Evolutionary conservation across 2,329 filamentous ascomycete genomes (phyloP), one percentile per base, ranked within the genome.

Genomic region (Bipolaris sorokiniana): DNA sequence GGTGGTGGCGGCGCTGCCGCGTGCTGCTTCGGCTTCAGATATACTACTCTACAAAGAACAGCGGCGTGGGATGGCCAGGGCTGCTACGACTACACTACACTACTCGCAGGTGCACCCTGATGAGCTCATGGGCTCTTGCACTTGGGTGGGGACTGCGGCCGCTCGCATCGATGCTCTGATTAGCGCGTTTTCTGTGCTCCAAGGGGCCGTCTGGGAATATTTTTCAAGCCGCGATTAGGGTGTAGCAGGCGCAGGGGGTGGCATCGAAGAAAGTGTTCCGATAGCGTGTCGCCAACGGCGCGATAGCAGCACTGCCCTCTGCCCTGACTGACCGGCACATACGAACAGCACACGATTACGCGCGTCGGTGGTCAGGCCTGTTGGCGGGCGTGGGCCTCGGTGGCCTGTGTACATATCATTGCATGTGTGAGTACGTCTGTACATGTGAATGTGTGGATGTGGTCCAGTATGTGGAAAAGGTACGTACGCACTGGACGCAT

Each of bases 231-330:
- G 42, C 20, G 46, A 48, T 48, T 49, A 48, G 51, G 42, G 33
- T 49, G 34, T 23, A 45, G 23, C 47, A 34, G 47, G 16, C 31
- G 54, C 44, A 36, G 44, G 46, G 33, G 48, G 33, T 48, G 48
- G 51, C 51, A 28, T 59, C 51, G 65, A 68, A 68, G 66, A 65
- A 67, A 62, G 66, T 64, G 51, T 63, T 51, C 67, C 68, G 68
- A 71, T 59, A 59, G 61, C 41, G 45, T 49, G 48, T 61, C 60
- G 67, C 59, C 61, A 68, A 65, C 68, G 63, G 68, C 66, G 62
- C 58, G 56, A 64, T 64, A 48, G 40, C 54, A 54, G 41, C 49
- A 50, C n/a, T n/a, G n/a, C n/a, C n/a, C n/a, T n/a, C 42, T 42
- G 36, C 37, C 28, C 50, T 28, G 33, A 18, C 5, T 22, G 18